These are phyloP conservation scores for Candida saitoana DNA, from an alignment of 805 yeast genomes.

Conservation along the genomic window DNA sequence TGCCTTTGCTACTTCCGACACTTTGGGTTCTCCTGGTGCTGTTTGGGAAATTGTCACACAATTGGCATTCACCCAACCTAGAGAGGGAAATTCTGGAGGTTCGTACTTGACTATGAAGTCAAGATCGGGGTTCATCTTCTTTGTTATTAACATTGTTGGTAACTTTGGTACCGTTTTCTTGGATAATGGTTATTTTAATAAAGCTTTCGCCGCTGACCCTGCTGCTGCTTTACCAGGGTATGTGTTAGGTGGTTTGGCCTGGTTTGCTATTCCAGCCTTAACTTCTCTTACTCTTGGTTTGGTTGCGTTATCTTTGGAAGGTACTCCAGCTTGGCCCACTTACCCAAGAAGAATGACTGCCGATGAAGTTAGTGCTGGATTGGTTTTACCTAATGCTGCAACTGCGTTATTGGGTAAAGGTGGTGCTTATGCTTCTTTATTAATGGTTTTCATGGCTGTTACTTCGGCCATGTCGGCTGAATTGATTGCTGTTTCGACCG, in stretches of 20 bases:
- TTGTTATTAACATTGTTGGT: slow-evolving; percentile 82
- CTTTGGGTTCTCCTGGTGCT: slow-evolving; percentile 75
- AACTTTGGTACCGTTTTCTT: slow-evolving; percentile 85
- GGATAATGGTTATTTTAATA: slow-evolving; percentile 86
- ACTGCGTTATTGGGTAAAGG: slow-evolving; percentile 80
- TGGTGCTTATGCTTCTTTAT: slow-evolving; percentile 79
- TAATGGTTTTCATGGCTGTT: slow-evolving; percentile 85
- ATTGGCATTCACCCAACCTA: slow-evolving; percentile 59
- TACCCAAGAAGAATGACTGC: slow-evolving; percentile 64
- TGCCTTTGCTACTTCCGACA: slow-evolving; percentile 64
- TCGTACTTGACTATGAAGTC: slow-evolving; percentile 87
- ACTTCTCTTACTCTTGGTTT: slow-evolving; percentile 82
- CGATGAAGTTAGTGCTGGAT: slow-evolving; percentile 75
- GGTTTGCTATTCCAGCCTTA: slow-evolving; percentile 88
- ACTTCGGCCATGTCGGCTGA: slow-evolving; percentile 93
- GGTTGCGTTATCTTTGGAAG: slow-evolving; percentile 73
- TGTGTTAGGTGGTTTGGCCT: slow-evolving; percentile 80
- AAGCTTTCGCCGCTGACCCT: slow-evolving; percentile 83
- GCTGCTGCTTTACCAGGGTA: slow-evolving; percentile 85
- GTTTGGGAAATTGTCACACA: slow-evolving; percentile 72
- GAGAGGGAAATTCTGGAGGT: slow-evolving; percentile 78
- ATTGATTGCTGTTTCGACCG: slow-evolving; percentile 80
- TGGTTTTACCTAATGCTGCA: slow-evolving; percentile 75
- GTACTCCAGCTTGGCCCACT: slow-evolving; percentile 70
- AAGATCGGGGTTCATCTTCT: slow-evolving; percentile 80